Base-by-base conservation (phyloP, 257 asterid species). In the Penstemon newberryi region DNA sequence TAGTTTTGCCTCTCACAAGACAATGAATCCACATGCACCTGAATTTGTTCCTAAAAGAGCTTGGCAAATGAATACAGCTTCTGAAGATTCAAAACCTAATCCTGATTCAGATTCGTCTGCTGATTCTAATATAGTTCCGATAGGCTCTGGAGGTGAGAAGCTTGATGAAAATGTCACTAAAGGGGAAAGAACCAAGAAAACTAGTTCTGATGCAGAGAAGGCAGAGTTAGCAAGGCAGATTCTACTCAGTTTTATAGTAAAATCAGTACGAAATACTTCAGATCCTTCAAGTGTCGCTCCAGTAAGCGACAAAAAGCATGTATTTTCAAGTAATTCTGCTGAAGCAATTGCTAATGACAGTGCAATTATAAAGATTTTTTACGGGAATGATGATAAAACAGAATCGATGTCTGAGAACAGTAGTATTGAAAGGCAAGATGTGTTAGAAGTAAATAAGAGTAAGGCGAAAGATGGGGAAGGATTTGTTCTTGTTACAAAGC, bases 1-100 rank as follows among this genome's bases (percentile, higher is more conserved):
- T 52, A 78, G 84, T 12, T 74, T 50, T 51, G 78, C 72, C 65
- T 78, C 76, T 19, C 76, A 79, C 4, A 86, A 75, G 84, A 84
- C 73, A 8, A 91, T 94, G 99, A 94, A 94, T 69, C 97, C 99
- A 11, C 93, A 86, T 72, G 99, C 99, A 51, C 97, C 96, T 2
- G 99, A 87, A 76, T 94, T 63, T 74, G 89, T 94, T 77, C 99
- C 99, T 11, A 76, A 80, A 80, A 71, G 73, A 63, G 87, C 89
- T 18, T 81, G 89, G 95, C 85, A 78, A 65, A 77, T 61, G 41
- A 68, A 74, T 67, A 67, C 82, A 40, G 55, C 76, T 44, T 25
- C 76, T 54, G 96, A 90, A 70, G 92, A 81, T 75, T 82, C 83
- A 13, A 81, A 69, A 61, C 60, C 58, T 25, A 9, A 69, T 49